Conservation (phyloP, 2,329 filamentous ascomycete species). For the Xylariaceae sp. region DNA sequence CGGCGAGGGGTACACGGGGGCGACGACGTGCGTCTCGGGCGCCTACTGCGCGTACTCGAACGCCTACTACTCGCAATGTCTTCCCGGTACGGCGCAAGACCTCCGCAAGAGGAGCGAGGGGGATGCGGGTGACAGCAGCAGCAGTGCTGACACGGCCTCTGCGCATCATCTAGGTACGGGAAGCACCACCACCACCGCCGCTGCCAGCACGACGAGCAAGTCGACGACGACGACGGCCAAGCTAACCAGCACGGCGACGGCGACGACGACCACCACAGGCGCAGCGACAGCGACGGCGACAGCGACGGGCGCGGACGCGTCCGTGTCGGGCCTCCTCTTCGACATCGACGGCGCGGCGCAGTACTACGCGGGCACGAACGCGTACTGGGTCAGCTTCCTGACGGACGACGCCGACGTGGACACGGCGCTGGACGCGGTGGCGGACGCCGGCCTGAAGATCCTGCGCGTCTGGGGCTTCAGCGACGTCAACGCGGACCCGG, state of each 20-base stretch:
- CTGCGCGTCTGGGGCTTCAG: constrained; percentile 58
- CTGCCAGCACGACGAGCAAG: constrained; percentile 8
- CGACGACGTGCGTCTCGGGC: constrained; percentile 23
- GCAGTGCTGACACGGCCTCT: constrained; percentile 4
- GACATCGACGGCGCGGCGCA: constrained; percentile 33
- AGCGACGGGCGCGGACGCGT: constrained; percentile 7
- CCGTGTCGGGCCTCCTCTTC: constrained; percentile 23
- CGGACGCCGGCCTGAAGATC: constrained; percentile 46
- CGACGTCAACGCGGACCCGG: constrained; percentile 39
- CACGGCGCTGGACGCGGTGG: constrained; percentile 38
- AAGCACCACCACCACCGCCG: constrained; percentile 8
- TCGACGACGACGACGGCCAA: constrained; percentile 2
- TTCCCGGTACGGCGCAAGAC: constrained; percentile 15
- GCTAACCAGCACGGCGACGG: too few species aligned
- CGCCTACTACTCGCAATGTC: constrained; percentile 29
- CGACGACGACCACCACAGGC: background rate
- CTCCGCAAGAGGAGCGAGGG: background rate
- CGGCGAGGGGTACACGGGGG: constrained; percentile 24
- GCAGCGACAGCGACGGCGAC: constrained; percentile 1
- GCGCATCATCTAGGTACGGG: constrained; percentile 6
- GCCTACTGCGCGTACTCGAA: constrained; percentile 24
- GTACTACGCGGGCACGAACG: constrained; percentile 45
- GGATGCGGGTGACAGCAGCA: constrained; percentile 1
- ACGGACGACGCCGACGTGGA: constrained; percentile 47
- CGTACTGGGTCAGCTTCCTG: constrained; percentile 46